Evolutionary conservation across 306 rosid genomes (phyloP).

Genomic region (Castanopsis chinensis): DNA sequence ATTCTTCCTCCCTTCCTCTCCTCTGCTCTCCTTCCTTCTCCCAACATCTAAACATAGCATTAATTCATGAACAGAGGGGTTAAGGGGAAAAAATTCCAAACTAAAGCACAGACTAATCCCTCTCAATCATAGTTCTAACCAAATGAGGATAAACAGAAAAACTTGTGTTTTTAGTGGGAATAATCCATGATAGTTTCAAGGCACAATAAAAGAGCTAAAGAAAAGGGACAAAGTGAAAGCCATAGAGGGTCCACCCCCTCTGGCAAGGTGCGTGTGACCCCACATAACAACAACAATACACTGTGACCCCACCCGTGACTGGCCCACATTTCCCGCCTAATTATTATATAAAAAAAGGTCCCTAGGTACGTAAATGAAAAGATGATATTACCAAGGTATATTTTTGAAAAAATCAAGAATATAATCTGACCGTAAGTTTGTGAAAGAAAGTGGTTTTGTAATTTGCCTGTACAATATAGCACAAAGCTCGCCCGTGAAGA

Average conservation of each 20-base stretch:
- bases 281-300: not conserved
- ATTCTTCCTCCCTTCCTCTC: no score
- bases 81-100: not conserved
- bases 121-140: not conserved
- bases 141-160: not conserved
- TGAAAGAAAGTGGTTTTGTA: not conserved
- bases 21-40: no score
- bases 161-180: not conserved
- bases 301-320: slow-evolving; percentile 23
- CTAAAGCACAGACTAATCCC: not conserved
- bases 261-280: slow-evolving; percentile 1
- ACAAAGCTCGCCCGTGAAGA: slow-evolving; percentile 23
- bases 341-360: not conserved
- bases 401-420: not conserved
- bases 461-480: slow-evolving; percentile 1
- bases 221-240: slow-evolving; percentile 3
- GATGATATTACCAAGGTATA: not conserved
- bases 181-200: not conserved
- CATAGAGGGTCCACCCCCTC: not conserved
- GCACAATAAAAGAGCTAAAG: slow-evolving; percentile 2
- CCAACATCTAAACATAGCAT: no score
- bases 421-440: not conserved
- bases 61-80: not conserved
- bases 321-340: slow-evolving; percentile 56
- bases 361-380: not conserved